Evolutionary conservation across 2,329 filamentous ascomycete genomes (phyloP).

Genomic region (Aureobasidium lini): DNA sequence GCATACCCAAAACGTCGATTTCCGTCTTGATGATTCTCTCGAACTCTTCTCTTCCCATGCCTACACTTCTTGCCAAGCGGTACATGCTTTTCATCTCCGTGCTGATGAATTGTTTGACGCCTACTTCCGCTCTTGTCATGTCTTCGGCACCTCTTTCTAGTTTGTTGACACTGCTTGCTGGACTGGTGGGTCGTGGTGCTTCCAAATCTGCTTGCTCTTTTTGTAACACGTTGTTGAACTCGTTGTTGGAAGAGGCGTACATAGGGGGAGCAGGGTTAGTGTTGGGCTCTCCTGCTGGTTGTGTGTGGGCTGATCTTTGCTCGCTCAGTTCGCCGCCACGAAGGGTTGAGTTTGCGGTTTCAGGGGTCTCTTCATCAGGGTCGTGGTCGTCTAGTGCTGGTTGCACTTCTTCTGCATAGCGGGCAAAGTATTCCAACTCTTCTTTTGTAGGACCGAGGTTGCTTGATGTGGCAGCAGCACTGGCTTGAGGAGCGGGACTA

Average conservation of each 20-base stretch:
- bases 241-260: not conserved
- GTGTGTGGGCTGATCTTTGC: constrained; percentile 1
- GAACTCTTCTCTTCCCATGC: constrained; percentile 70
- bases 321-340: constrained; percentile 42
- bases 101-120: constrained; percentile 71
- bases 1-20: constrained; percentile 60
- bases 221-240: constrained; percentile 13
- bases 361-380: constrained; percentile 58
- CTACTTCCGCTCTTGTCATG: constrained; percentile 57
- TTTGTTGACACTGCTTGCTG: constrained; percentile 46
- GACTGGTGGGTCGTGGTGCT: constrained; percentile 48
- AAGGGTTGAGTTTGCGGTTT: constrained; percentile 42
- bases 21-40: constrained; percentile 64
- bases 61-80: constrained; percentile 59
- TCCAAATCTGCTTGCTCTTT: constrained; percentile 31
- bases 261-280: constrained; percentile 10
- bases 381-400: constrained; percentile 75
- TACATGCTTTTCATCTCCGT: constrained; percentile 72
- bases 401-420: constrained; percentile 67
- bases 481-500: constrained; percentile 51
- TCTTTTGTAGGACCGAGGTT: constrained; percentile 23
- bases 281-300: not conserved
- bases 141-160: constrained; percentile 38
- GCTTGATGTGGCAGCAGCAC: not conserved
- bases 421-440: constrained; percentile 68